Conservation (phyloP, 129 eudicot species). For the Solidago caesia region DNA sequence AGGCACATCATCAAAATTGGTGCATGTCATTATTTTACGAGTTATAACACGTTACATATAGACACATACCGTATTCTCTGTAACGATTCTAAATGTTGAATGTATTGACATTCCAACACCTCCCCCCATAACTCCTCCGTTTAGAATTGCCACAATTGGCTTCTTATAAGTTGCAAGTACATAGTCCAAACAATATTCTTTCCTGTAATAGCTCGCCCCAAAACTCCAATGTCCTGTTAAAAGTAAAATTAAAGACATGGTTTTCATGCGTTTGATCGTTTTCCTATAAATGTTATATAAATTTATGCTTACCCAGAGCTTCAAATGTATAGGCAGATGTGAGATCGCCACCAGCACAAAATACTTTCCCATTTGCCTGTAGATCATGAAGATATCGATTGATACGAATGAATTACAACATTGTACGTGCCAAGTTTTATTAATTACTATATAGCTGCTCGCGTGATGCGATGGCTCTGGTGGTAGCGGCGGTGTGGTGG, state of each 20-base stretch:
- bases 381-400: background rate
- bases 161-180: slow-evolving; percentile 46
- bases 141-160: slow-evolving; percentile 39
- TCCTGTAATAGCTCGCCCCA: slow-evolving; percentile 35
- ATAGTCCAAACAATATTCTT: slow-evolving; percentile 43
- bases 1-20: too few relatives aligned
- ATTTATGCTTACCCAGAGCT: slow-evolving; percentile 31
- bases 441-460: too few relatives aligned
- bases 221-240: slow-evolving; percentile 50
- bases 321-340: slow-evolving; percentile 25
- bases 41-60: too few relatives aligned
- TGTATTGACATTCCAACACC: slow-evolving; percentile 59
- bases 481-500: too few relatives aligned
- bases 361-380: slow-evolving; percentile 50
- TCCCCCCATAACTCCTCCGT: slow-evolving; percentile 62
- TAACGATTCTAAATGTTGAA: slow-evolving; percentile 44
- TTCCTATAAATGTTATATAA: background rate
- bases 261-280: background rate
- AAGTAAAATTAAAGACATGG: background rate
- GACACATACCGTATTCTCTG: slow-evolving; percentile 47
- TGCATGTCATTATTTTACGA: too few relatives aligned
- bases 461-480: too few relatives aligned
- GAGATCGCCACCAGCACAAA: slow-evolving; percentile 61
- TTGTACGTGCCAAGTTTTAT: too few relatives aligned
- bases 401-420: background rate